Base-by-base conservation (phyloP, 2,329 filamentous ascomycete species). In the Penicillium sp. region DNA sequence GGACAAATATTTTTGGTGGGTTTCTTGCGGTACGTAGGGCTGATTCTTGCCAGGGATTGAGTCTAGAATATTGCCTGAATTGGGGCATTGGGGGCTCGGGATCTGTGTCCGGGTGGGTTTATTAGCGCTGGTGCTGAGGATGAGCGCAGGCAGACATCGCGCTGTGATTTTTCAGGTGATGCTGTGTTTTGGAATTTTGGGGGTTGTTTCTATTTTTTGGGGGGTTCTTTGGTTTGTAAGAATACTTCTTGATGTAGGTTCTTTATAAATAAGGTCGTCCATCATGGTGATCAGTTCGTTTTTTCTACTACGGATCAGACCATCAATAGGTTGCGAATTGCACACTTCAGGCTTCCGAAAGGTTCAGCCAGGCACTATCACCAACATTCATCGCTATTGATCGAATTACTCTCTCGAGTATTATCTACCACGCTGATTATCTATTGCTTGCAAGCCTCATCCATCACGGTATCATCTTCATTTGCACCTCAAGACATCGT, bases 31-130 rank as follows among this genome's bases (percentile, higher is more conserved):
- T 48, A n/a, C 43, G 10, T 31, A 14, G 22, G 43, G 28, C 43
- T 3, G 45, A 20, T 34, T 48, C 14, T 10, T 48, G 20, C 17
- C 15, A 12, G 48, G 20, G 8, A 47, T 15, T 55, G 47, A 35
- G 48, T 61, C 61, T 53, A 57, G 58, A 63, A 57, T 31, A 55
- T 61, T 53, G 7, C 58, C 43, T n/a, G 51, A 58, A 54, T 54
- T 11, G 48, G 38, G 39, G 39, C 28, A 41, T 39, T 42, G 31
- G 55, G 20, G 15, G 41, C 17, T 35, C 15, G 8, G 20, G 34
- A 25, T 11, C 12, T 47, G 43, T n/a, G 45, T 5, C 25, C 5
- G 25, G 25, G 25, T 22, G 22, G n/a, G 45, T 35, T 49, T 25
- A 48, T 48, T 49, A 31, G 47, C 12, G 20, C 37, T 51, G 34